Percentiles rank a stretch among this genome's conserved stretches.
These are phyloP conservation scores for Apiospora kogelbergensis DNA, from an alignment of 2,329 filamentous ascomycete species.

Conservation along the genomic window DNA sequence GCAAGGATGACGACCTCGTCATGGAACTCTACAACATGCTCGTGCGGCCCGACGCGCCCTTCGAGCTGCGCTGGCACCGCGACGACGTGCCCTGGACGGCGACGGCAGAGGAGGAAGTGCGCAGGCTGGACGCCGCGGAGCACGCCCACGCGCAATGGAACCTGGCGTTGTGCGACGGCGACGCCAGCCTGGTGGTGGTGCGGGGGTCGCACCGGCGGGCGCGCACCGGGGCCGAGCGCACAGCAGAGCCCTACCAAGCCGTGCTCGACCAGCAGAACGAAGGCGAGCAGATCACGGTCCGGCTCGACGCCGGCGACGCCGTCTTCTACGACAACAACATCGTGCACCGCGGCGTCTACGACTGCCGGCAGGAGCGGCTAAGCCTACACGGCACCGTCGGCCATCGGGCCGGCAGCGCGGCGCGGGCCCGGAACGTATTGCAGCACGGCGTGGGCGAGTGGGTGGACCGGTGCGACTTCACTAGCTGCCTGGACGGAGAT, in stretches of 20 bases:
- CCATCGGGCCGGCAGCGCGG: conserved; percentile 51
- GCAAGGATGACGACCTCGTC: conserved; percentile 63
- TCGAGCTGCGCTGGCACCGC: conserved; percentile 79
- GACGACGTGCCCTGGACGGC: conserved; percentile 76
- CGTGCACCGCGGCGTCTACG: conserved; percentile 70
- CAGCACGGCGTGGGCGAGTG: conserved; percentile 72
- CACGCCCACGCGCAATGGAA: conserved; percentile 82
- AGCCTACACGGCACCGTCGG: conserved; percentile 75
- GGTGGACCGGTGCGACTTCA: conserved; percentile 61
- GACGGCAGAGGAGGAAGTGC: conserved; percentile 64
- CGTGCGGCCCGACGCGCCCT: conserved; percentile 69
- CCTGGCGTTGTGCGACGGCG: conserved; percentile 69
- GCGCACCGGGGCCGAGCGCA: conserved; percentile 68
- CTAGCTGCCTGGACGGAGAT: conserved; percentile 32
- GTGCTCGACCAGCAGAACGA: too few relatives aligned
- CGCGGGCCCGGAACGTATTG: conserved; percentile 69
- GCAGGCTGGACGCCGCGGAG: conserved; percentile 57
- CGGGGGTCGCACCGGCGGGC: conserved; percentile 74
- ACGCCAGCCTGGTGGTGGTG: conserved; percentile 71
- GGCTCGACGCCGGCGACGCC: conserved; percentile 71
- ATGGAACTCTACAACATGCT: conserved; percentile 91
- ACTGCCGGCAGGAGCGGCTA: conserved; percentile 58
- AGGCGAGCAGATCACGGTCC: conserved; percentile 61
- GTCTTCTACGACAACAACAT: conserved; percentile 94
- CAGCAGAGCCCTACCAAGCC: conserved; percentile 63